Evolutionary conservation across 2,329 filamentous ascomycete species (phyloP).

Genomic region (Mariannaea elegans): DNA sequence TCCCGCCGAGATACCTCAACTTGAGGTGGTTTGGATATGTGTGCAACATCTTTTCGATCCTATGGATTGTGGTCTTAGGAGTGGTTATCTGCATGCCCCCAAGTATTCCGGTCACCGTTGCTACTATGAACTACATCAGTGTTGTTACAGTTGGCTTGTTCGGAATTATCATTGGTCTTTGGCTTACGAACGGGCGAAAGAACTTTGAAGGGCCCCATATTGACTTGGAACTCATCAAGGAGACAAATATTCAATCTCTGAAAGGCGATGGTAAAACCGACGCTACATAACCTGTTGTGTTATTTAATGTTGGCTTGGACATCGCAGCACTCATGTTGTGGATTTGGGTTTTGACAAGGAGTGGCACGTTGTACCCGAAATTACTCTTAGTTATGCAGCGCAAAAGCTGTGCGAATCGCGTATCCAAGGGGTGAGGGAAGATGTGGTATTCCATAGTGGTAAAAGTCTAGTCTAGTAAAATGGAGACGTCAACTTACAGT

Average conservation of each 20-base stretch:
- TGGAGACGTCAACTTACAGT: too few species aligned
- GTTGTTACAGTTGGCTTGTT: slow-evolving; percentile 15
- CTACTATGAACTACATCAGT: slow-evolving; percentile 25
- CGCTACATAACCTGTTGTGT: background rate
- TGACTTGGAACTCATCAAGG: slow-evolving; percentile 24
- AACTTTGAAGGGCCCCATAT: slow-evolving; percentile 23
- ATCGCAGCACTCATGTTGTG: too few species aligned
- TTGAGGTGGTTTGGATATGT: slow-evolving; percentile 16
- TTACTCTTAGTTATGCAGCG: too few species aligned
- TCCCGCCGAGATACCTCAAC: slow-evolving; percentile 20
- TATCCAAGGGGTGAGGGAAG: too few species aligned
- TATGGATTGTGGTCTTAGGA: slow-evolving; percentile 21
- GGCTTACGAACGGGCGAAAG: slow-evolving; percentile 13
- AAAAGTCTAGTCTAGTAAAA: too few species aligned
- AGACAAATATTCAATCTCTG: slow-evolving; percentile 18
- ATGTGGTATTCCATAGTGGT: too few species aligned
- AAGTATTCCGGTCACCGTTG: slow-evolving; percentile 7
- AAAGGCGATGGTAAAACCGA: background rate
- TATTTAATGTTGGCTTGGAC: too few species aligned
- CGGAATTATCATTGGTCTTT: slow-evolving; percentile 10
- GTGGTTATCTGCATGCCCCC: slow-evolving; percentile 23
- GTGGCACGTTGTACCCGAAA: too few species aligned
- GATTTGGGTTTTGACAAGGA: too few species aligned
- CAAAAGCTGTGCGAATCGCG: too few species aligned
- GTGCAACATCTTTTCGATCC: slow-evolving; percentile 15